Evolutionary conservation across 2,329 filamentous ascomycete species (phyloP).

Genomic region (Diaporthe sp.): DNA sequence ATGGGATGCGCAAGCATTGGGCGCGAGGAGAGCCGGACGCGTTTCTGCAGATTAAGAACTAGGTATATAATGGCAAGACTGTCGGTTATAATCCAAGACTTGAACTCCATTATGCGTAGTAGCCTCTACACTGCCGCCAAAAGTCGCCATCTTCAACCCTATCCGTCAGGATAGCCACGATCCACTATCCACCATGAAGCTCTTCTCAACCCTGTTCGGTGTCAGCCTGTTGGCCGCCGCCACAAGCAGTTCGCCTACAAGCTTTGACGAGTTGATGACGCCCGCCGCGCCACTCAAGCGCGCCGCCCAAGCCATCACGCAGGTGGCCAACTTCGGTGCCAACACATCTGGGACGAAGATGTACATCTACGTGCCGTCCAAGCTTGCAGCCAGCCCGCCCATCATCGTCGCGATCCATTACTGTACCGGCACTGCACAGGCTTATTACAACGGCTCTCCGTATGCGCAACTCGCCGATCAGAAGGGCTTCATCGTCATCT

Average conservation of each 20-base stretch:
- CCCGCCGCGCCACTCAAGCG: constrained; percentile 37
- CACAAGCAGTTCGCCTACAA: constrained; percentile 32
- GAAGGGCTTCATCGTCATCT: constrained; percentile 66
- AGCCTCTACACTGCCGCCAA: not conserved
- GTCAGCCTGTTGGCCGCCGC: constrained; percentile 35
- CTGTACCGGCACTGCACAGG: constrained; percentile 40
- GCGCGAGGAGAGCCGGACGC: not conserved
- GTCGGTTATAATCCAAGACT: too few relatives aligned
- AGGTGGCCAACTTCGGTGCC: constrained; percentile 42
- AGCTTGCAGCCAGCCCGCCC: constrained; percentile 48
- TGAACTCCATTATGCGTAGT: not conserved
- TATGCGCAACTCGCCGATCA: constrained; percentile 64
- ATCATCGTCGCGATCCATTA: constrained; percentile 65
- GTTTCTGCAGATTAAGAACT: not conserved
- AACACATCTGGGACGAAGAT: constrained; percentile 41
- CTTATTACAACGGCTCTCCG: constrained; percentile 60
- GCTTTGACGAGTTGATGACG: constrained; percentile 39
- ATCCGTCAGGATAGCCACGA: not conserved
- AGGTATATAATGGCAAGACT: constrained; percentile 5
- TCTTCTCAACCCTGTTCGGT: constrained; percentile 2
- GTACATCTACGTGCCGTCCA: constrained; percentile 49
- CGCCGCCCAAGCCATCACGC: constrained; percentile 31
- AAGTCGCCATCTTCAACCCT: not conserved
- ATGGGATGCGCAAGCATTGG: not conserved
- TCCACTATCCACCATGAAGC: not conserved